Evolutionary conservation across 2,329 filamentous ascomycete species (phyloP).

Genomic region (Raffaelea ambrosiae): DNA sequence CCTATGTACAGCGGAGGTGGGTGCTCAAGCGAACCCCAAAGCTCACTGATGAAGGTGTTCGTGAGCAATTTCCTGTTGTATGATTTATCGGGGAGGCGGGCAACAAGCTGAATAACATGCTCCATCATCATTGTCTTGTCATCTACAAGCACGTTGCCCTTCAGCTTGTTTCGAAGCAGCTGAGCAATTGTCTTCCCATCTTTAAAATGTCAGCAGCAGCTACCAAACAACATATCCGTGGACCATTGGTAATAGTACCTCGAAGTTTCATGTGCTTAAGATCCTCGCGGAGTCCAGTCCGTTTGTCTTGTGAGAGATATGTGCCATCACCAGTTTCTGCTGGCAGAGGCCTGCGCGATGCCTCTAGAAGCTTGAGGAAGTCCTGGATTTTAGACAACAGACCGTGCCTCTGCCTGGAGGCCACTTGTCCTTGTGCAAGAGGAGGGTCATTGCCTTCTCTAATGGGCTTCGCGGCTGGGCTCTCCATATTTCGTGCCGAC

Average conservation of each 20-base stretch:
- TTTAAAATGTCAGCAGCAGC: too few species aligned
- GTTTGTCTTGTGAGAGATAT: constrained; percentile 39
- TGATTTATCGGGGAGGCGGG: constrained; percentile 54
- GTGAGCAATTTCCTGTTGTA: constrained; percentile 55
- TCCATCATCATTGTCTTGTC: constrained; percentile 77
- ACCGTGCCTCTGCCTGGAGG: too few species aligned
- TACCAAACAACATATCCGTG: background rate
- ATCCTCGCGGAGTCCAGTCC: constrained; percentile 46
- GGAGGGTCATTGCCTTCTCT: too few species aligned
- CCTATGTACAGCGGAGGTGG: constrained; percentile 60
- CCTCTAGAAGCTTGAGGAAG: too few species aligned
- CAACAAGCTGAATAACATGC: constrained; percentile 60
- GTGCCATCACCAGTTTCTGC: constrained; percentile 55
- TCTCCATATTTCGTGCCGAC: too few species aligned
- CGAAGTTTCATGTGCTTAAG: constrained; percentile 43
- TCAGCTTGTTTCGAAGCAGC: constrained; percentile 53
- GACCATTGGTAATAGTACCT: constrained; percentile 25
- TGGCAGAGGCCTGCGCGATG: constrained; percentile 54
- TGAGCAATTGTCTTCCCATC: constrained; percentile 45
- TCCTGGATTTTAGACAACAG: too few species aligned
- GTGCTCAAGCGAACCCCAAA: constrained; percentile 66
- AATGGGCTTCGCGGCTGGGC: too few species aligned
- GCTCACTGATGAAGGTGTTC: constrained; percentile 56
- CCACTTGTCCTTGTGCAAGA: too few species aligned
- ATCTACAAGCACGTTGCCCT: constrained; percentile 54